Evolutionary conservation across 306 rosid species (phyloP), one percentile per base, ranked within the genome.

Genomic region (Trichosanthes cucumerina): DNA sequence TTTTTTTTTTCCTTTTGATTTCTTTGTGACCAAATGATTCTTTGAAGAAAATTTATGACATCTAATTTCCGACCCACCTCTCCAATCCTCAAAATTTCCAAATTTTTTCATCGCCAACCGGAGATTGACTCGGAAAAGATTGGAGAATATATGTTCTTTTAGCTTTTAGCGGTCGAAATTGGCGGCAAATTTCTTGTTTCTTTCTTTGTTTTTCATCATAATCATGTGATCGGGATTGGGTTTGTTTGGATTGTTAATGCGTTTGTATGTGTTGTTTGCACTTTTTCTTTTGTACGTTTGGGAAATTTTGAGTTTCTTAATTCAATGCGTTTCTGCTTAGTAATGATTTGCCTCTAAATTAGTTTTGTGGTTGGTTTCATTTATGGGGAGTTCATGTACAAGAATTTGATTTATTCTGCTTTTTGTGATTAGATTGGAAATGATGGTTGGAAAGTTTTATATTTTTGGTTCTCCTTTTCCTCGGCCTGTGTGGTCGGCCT

Each of bases 121-220:
- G 28, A 10, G 60, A 50, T 16, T 16, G 39, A 28, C 26, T 33
- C 43, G 0, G 23, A 16, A 8, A 28, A 73, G 43, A 49, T 73
- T 26, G 44, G 11, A 73, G 39, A 73, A 73, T 73, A 62, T 73
- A 49, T 52, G 56, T 49, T 73, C 19, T 73, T 73, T 26, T 73
- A 73, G 5, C 44, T 50, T 31, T 49, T 6, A 49, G 26, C 44
- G 39, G 78, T 50, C 26, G 60, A 64, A 73, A 73, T 73, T 73
- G 41, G 60, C 78, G 60, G 78, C 60, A 41, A 69, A 21, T 69
- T 69, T 38, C 2, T 34, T 34, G 18, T n/a, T 68, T 68, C 50
- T 39, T 68, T 68, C 23, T 72, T 47, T 72, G 41, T 28, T 31
- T 73, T 15, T 28, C 19, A 38, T 44, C 39, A 24, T 26, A 16